Evolutionary conservation across 441 rosid genomes (phyloP).

Genomic region (Metrosideros polymorpha): DNA sequence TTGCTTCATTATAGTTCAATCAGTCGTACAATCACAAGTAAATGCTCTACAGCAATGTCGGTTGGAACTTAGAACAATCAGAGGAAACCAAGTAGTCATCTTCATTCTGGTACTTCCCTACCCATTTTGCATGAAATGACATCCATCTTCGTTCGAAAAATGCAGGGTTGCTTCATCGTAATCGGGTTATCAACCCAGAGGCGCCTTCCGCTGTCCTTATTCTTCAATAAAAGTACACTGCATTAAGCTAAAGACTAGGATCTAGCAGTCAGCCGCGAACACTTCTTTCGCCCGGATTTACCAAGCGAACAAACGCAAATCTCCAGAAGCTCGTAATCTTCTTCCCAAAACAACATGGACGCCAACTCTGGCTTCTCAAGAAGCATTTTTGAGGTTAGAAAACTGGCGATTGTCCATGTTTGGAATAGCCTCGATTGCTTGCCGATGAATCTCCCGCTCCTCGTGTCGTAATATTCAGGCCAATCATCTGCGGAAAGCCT

Average conservation of each 20-base stretch:
- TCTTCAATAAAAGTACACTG: not conserved
- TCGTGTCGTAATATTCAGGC: conserved; percentile 93
- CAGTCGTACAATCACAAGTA: not conserved
- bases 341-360: conserved; percentile 73
- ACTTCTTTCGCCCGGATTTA: conserved; percentile 48
- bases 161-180: not conserved
- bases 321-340: conserved; percentile 84
- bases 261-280: conserved; percentile 47
- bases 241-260: conserved; percentile 1
- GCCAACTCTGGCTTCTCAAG: conserved; percentile 83
- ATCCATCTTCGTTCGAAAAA: not conserved
- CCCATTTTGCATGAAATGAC: not conserved
- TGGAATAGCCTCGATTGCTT: conserved; percentile 82
- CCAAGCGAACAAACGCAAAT: conserved; percentile 60
- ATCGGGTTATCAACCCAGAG: not conserved
- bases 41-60: not conserved
- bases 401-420: conserved; percentile 93
- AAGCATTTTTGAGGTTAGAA: conserved; percentile 68
- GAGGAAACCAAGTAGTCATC: not conserved
- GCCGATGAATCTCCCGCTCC: conserved; percentile 72
- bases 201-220: not conserved
- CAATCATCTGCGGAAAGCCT: conserved; percentile 62
- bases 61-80: not conserved
- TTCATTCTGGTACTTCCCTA: not conserved
- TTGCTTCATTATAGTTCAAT: not conserved